These are phyloP conservation scores for Exutisphaerella laricina DNA, from an alignment of 2,329 filamentous ascomycete genomes.

Conservation along the genomic window DNA sequence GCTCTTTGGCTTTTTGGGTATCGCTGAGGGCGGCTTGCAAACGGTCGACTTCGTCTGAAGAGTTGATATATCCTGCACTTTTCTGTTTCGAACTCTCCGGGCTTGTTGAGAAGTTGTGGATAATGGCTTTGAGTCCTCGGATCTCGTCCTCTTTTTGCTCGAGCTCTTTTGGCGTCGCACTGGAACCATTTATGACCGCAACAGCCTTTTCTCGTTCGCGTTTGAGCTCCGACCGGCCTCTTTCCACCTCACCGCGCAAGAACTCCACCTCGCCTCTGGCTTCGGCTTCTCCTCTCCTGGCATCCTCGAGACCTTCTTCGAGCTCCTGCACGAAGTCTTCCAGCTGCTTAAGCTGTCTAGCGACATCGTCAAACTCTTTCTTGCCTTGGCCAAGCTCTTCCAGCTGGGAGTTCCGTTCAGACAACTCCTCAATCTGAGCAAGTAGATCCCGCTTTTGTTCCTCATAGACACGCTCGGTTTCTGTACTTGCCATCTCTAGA, in stretches of 20 bases:
- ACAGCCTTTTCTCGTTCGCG: slow-evolving; percentile 80
- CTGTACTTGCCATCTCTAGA: slow-evolving; percentile 86
- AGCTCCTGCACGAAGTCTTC: slow-evolving; percentile 95
- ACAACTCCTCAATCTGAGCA: slow-evolving; percentile 67
- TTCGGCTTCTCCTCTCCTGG: slow-evolving; percentile 87
- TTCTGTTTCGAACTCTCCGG: slow-evolving; percentile 36
- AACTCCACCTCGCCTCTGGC: slow-evolving; percentile 95
- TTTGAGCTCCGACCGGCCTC: slow-evolving; percentile 79
- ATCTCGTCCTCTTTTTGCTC: slow-evolving; percentile 98
- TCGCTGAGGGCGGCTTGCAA: slow-evolving; percentile 60
- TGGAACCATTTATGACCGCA: slow-evolving; percentile 44
- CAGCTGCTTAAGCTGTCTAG: slow-evolving; percentile 84
- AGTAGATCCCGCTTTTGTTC: slow-evolving; percentile 82
- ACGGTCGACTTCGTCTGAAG: slow-evolving; percentile 48
- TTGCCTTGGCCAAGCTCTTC: slow-evolving; percentile 70
- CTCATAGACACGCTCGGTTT: slow-evolving; percentile 95
- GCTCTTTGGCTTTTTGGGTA: slow-evolving; percentile 73
- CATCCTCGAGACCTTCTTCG: slow-evolving; percentile 93
- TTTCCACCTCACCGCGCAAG: slow-evolving; percentile 85
- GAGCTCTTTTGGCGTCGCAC: slow-evolving; percentile 60
- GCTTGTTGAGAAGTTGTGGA: slow-evolving; percentile 85
- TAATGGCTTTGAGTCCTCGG: slow-evolving; percentile 92
- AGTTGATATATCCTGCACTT: slow-evolving; percentile 15
- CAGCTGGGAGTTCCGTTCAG: slow-evolving; percentile 80
- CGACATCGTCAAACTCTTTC: slow-evolving; percentile 87